Base-by-base conservation (phyloP, 768 basidiomycete genomes). In the Dioszegia hungarica region DNA sequence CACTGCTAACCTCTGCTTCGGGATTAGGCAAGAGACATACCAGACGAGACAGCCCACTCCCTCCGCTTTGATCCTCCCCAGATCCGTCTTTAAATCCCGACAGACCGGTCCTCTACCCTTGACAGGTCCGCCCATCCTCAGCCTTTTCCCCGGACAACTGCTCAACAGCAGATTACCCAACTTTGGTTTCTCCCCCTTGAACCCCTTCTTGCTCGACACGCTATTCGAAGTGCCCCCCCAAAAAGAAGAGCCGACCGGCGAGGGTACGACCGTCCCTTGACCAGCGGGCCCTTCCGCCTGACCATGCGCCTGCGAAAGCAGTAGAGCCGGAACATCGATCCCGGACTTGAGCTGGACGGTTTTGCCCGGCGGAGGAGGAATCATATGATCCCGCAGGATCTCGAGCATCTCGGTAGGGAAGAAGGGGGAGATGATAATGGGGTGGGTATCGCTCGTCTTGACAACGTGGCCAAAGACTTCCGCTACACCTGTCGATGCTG, bases 71-170 rank as follows among this genome's bases (percentile, higher is more conserved):
- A 93, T 88, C 52, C 93, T 82, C 39, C 74, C 77, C 47, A 98
- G 73, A 77, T 98, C 93, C 19, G 80, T 79, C n/a, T 79, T 75
- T 5, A 98, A 76, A 70, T 93, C 88, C 57, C 93, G 81, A 73
- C 87, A 90, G 29, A 98, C 87, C 1, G 86, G 85, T 41, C 83
- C 82, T 14, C 93, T 81, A 3, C 92, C 90, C 68, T 84, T 85
- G 10, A 86, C 81, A 28, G 88, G 86, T 2, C 89, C 89, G 48
- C 80, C 79, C 63, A 80, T 65, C 25, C 79, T 64, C 12, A 80
- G 86, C 81, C 95, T 91, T 77, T 98, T 98, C 3, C 93, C 93
- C 2, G 93, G 93, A 78, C 94, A 97, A 5, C 89, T 91, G 5
- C 88, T 90, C 29, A 97, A 75, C 48, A 86, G 81, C 20, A 98